Evolutionary conservation across 2,329 filamentous ascomycete species (phyloP).

Genomic region (Xylaria sp.): DNA sequence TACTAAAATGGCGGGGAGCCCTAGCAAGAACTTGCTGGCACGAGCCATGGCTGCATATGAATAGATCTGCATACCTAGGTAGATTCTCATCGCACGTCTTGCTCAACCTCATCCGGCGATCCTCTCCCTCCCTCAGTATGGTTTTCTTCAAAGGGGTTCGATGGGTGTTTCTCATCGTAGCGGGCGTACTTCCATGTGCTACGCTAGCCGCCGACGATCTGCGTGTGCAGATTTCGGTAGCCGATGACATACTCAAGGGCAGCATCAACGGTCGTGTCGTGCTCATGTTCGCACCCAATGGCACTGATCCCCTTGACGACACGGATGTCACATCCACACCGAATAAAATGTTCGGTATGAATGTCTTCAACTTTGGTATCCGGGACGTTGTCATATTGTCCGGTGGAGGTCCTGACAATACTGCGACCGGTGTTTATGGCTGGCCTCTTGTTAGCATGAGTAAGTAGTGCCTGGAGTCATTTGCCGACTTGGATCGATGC

Average conservation of each 20-base stretch:
- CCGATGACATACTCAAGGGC: conserved; percentile 23
- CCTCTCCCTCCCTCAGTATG: conserved; percentile 12
- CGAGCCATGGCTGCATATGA: conserved; percentile 3
- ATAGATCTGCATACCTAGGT: background rate
- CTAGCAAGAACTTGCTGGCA: background rate
- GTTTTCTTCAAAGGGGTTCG: conserved; percentile 16
- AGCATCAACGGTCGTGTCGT: conserved; percentile 31
- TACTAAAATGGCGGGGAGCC: conserved; percentile 3
- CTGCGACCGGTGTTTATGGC: conserved; percentile 27
- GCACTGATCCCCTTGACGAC: conserved; percentile 32
- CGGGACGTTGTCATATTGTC: conserved; percentile 24
- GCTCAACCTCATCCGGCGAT: background rate
- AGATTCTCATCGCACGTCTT: background rate
- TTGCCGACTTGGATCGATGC: background rate
- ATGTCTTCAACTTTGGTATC: conserved; percentile 29
- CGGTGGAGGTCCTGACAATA: conserved; percentile 12
- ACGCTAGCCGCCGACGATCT: conserved; percentile 9
- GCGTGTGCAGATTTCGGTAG: conserved; percentile 36
- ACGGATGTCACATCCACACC: conserved; percentile 32
- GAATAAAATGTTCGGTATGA: conserved; percentile 34
- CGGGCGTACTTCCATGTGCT: conserved; percentile 13
- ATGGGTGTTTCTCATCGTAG: conserved; percentile 23
- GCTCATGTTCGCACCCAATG: conserved; percentile 35
- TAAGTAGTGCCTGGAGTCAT: background rate
- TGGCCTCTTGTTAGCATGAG: conserved; percentile 28